phyloP scores from a whole-genome alignment of 139 green algal species.

The Choricystis sp. region DNA sequence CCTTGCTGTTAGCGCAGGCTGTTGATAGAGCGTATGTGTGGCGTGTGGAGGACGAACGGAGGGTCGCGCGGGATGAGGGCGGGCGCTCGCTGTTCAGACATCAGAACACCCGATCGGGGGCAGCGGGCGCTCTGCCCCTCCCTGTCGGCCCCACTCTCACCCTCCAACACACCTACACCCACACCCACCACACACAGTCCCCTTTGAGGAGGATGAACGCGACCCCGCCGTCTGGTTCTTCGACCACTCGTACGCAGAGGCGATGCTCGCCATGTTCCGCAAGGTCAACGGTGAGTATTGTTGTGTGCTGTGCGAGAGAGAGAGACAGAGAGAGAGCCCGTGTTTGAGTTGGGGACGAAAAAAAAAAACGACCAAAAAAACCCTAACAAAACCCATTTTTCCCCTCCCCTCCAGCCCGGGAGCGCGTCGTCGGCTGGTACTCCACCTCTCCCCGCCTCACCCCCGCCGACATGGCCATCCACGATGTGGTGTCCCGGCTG shows the following conservation, averaged over 20 bases:
- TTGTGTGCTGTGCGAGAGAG: too few species aligned
- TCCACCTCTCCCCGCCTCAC: conserved; percentile 86
- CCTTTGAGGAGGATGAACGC: conserved; percentile 96
- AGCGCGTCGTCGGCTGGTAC: conserved; percentile 96
- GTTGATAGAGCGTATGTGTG: too few species aligned
- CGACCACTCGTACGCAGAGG: conserved; percentile 95
- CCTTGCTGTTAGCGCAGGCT: too few species aligned
- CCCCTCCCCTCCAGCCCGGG: conserved; percentile 42
- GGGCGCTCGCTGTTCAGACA: neutral
- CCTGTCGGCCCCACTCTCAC: too few species aligned
- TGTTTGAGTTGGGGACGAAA: too few species aligned
- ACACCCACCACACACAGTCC: conserved; percentile 58
- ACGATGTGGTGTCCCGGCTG: conserved; percentile 63
- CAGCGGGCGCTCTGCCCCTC: neutral
- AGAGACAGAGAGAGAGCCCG: too few species aligned
- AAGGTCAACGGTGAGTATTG: conserved; percentile 90
- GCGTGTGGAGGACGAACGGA: too few species aligned
- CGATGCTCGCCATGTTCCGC: conserved; percentile 97
- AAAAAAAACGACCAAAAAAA: too few species aligned
- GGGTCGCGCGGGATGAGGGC: too few species aligned
- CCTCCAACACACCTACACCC: too few species aligned
- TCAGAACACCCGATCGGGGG: neutral
- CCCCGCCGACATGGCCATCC: conserved; percentile 87
- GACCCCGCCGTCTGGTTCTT: conserved; percentile 96
- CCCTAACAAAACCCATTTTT: too few species aligned